These are phyloP conservation scores for Linderina pennispora DNA, from an alignment of 192 early-diverging fungal species.

Conservation along the genomic window DNA sequence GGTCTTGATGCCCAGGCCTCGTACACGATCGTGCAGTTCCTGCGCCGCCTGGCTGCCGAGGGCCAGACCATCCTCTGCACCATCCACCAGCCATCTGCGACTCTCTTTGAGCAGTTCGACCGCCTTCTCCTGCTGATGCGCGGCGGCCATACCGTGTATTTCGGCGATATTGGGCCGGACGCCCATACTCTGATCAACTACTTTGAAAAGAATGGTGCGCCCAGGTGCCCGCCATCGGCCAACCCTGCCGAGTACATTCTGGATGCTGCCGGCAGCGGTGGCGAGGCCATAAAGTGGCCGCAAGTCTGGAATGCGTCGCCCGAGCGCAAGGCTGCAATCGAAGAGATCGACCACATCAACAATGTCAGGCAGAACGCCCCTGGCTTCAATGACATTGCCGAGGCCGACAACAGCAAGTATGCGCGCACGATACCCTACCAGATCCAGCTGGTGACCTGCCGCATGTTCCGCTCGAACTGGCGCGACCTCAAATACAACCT, in stretches of 20 bases:
- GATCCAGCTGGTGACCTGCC: conserved; percentile 45
- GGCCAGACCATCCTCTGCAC: conserved; percentile 74
- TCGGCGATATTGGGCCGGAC: conserved; percentile 56
- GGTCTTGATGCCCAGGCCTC: conserved; percentile 80
- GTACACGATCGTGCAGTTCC: conserved; percentile 72
- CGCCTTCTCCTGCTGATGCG: conserved; percentile 66
- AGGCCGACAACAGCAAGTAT: conserved; percentile 2
- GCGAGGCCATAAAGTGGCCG: conserved; percentile 50
- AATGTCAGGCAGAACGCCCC: neutral
- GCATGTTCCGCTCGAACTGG: conserved; percentile 55
- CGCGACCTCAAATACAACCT: conserved; percentile 56
- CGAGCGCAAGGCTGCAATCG: conserved; percentile 24
- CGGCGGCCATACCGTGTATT: conserved; percentile 31
- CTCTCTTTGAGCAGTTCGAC: conserved; percentile 80
- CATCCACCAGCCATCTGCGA: conserved; percentile 84
- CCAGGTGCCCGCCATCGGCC: conserved; percentile 47
- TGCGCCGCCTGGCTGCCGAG: conserved; percentile 60
- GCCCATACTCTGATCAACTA: conserved; percentile 47
- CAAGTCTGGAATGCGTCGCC: conserved; percentile 53
- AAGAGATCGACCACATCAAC: conserved; percentile 41
- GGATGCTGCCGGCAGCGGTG: conserved; percentile 52
- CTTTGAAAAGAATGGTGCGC: conserved; percentile 64
- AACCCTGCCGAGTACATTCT: conserved; percentile 76
- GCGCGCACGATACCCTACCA: conserved; percentile 11
- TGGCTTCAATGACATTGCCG: conserved; percentile 13